Evolutionary conservation across 768 basidiomycete genomes (phyloP).

Genomic region (Trametes punicea): DNA sequence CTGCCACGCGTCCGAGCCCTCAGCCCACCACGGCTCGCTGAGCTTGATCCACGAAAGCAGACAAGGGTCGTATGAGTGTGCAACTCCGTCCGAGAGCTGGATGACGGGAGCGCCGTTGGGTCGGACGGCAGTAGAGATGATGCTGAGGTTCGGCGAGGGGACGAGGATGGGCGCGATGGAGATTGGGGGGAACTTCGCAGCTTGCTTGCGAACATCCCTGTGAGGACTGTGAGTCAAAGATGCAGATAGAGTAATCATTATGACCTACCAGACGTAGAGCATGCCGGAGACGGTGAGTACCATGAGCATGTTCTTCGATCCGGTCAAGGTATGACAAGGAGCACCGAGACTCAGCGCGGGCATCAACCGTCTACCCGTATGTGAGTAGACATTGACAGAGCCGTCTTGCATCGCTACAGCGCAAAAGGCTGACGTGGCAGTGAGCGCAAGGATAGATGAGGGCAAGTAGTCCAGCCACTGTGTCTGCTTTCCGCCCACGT

Average conservation of each 20-base stretch:
- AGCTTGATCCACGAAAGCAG: constrained; percentile 72
- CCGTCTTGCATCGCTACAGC: constrained; percentile 82
- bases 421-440: constrained; percentile 62
- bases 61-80: constrained; percentile 73
- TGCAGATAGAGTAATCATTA: neutral
- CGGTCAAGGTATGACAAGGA: constrained; percentile 66
- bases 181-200: constrained; percentile 60
- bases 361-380: constrained; percentile 76
- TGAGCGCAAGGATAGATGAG: constrained; percentile 62
- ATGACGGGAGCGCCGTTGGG: constrained; percentile 80
- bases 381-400: constrained; percentile 78
- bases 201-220: constrained; percentile 75
- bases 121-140: constrained; percentile 65
- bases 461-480: constrained; percentile 91
- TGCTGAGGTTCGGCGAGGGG: constrained; percentile 51
- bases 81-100: constrained; percentile 70
- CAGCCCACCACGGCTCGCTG: constrained; percentile 80
- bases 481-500: constrained; percentile 60
- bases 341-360: constrained; percentile 72
- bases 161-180: constrained; percentile 60
- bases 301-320: constrained; percentile 60
- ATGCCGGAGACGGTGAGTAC: constrained; percentile 70
- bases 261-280: constrained; percentile 69
- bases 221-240: neutral
- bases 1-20: constrained; percentile 83